Percentiles rank a stretch among this genome's conserved stretches.
Conservation (phyloP, 2,329 filamentous ascomycete species). For the Neonectria coccinea region DNA sequence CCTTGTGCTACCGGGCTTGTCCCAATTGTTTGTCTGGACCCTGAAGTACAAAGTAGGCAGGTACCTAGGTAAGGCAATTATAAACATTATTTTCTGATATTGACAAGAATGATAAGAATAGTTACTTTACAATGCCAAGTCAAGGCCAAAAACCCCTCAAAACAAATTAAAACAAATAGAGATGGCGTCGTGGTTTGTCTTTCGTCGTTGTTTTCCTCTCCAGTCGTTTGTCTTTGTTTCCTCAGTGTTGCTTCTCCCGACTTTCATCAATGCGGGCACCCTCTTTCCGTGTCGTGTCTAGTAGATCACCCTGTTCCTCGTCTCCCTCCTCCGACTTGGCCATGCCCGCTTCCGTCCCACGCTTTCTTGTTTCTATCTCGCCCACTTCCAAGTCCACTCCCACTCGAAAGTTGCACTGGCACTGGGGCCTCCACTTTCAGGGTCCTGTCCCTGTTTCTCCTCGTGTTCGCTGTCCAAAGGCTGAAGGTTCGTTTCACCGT, state of each 20-base stretch:
- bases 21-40: background rate
- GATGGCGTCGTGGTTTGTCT: background rate
- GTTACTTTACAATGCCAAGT: constrained; percentile 7
- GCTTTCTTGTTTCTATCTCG: background rate
- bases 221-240: constrained; percentile 3
- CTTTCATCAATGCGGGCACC: background rate
- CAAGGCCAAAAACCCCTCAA: no score
- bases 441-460: background rate
- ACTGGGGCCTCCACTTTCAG: constrained; percentile 3
- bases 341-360: background rate
- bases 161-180: background rate
- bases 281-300: background rate
- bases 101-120: constrained; percentile 3
- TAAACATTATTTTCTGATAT: constrained; percentile 1
- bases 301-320: background rate
- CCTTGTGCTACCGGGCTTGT: background rate
- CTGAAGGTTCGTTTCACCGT: background rate
- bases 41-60: background rate
- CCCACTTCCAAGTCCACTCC: background rate
- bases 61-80: background rate
- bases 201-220: background rate
- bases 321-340: background rate
- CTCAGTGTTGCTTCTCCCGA: background rate
- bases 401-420: background rate
- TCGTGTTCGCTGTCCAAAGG: constrained; percentile 7